Evolutionary conservation across 2,329 filamentous ascomycete genomes (phyloP).

Genomic region (Chaetomiaceae sp.): DNA sequence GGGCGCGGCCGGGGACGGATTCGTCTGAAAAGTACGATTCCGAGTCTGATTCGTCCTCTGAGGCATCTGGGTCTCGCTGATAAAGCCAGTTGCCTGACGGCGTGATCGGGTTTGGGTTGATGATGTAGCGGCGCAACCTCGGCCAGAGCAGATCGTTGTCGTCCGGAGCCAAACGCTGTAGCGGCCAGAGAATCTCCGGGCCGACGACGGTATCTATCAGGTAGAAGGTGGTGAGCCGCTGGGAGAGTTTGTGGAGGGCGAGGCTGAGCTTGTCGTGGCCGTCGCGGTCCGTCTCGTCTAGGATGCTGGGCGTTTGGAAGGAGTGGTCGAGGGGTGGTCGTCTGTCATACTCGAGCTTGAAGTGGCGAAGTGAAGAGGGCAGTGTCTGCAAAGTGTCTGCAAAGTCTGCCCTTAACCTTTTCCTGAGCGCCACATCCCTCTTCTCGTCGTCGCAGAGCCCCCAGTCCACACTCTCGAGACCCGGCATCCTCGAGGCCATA

Average conservation of each 20-base stretch:
- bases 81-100: background rate
- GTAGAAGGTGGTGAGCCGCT: background rate
- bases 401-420: no score
- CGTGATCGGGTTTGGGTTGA: background rate
- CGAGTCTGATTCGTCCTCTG: background rate
- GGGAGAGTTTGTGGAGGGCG: slow-evolving; percentile 3
- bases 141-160: background rate
- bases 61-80: no score
- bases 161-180: background rate
- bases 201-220: background rate
- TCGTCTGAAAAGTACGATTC: background rate
- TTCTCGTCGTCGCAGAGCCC: no score
- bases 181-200: background rate
- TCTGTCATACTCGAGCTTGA: no score
- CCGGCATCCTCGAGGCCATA: no score
- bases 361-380: no score
- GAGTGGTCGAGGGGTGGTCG: no score
- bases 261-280: slow-evolving; percentile 2
- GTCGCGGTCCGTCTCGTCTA: background rate
- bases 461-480: no score
- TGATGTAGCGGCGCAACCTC: background rate
- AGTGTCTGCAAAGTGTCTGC: no score
- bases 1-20: background rate
- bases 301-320: background rate
- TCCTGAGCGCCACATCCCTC: no score